phyloP scores from a whole-genome alignment of 306 rosid species.

The Dalbergia cultrata region DNA sequence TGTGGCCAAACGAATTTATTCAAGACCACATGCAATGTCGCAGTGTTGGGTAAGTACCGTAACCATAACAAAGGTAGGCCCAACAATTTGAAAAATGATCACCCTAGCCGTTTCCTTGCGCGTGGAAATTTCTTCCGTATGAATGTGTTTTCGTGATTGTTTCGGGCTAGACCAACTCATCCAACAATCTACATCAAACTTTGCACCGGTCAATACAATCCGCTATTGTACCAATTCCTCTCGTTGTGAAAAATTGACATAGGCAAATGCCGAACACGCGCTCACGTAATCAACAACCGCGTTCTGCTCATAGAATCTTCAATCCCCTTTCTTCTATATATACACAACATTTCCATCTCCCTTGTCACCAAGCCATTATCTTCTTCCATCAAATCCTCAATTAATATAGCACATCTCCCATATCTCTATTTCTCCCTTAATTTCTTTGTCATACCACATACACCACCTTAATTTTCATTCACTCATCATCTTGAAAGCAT shows the following conservation, averaged over 20 bases:
- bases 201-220: constrained; percentile 24
- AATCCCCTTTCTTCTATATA: constrained; percentile 14
- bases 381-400: not conserved
- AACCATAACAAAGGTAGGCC: too few species aligned
- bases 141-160: constrained; percentile 14
- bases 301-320: not conserved
- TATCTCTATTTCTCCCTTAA: not conserved
- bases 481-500: constrained; percentile 12
- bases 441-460: not conserved
- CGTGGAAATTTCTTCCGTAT: not conserved
- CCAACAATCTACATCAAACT: constrained; percentile 22
- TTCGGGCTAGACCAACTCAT: not conserved
- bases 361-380: not conserved
- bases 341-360: not conserved
- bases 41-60: too few species aligned
- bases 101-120: not conserved
- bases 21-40: too few species aligned
- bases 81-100: too few species aligned
- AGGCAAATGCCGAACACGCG: not conserved
- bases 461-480: not conserved
- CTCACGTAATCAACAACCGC: not conserved
- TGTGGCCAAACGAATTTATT: too few species aligned
- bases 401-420: not conserved
- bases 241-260: not conserved
- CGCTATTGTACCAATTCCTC: not conserved